phyloP scores from a whole-genome alignment of 2,329 filamentous ascomycete genomes.

The Trichoderma harzianum region DNA sequence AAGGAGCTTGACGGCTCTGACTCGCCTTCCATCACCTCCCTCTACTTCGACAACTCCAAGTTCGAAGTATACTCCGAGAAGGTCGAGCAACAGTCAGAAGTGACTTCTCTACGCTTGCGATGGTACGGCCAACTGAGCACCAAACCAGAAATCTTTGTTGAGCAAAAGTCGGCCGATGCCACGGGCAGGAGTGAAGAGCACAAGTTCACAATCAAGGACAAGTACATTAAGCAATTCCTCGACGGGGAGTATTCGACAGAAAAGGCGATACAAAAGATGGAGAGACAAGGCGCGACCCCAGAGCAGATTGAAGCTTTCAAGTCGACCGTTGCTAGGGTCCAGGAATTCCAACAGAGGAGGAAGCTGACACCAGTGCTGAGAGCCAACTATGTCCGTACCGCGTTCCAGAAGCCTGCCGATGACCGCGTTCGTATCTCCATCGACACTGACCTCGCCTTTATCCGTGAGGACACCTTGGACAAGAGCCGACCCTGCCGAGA shows the following conservation, averaged over 20 bases:
- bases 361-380: conserved; percentile 80
- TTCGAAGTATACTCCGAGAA: conserved; percentile 88
- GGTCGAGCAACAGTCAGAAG: conserved; percentile 70
- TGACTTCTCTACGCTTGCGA: conserved; percentile 77
- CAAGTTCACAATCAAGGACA: conserved; percentile 84
- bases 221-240: conserved; percentile 86
- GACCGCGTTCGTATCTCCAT: conserved; percentile 87
- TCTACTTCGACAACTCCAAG: conserved; percentile 88
- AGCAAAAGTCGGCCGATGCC: conserved; percentile 82
- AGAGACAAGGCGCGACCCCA: conserved; percentile 65
- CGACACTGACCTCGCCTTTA: conserved; percentile 87
- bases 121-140: conserved; percentile 86
- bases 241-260: conserved; percentile 88
- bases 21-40: conserved; percentile 88
- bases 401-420: conserved; percentile 94
- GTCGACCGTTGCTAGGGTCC: conserved; percentile 70
- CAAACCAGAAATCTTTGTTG: conserved; percentile 76
- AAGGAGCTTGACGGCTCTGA: conserved; percentile 77
- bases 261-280: conserved; percentile 84
- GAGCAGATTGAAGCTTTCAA: conserved; percentile 68
- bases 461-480: conserved; percentile 76
- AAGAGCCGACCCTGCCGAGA: conserved; percentile 81
- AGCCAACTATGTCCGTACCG: conserved; percentile 90
- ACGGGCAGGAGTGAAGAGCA: conserved; percentile 75
- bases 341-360: conserved; percentile 73